Evolutionary conservation across 306 rosid genomes (phyloP), one percentile per base, ranked within the genome.

Genomic region (Vigna unguiculata): DNA sequence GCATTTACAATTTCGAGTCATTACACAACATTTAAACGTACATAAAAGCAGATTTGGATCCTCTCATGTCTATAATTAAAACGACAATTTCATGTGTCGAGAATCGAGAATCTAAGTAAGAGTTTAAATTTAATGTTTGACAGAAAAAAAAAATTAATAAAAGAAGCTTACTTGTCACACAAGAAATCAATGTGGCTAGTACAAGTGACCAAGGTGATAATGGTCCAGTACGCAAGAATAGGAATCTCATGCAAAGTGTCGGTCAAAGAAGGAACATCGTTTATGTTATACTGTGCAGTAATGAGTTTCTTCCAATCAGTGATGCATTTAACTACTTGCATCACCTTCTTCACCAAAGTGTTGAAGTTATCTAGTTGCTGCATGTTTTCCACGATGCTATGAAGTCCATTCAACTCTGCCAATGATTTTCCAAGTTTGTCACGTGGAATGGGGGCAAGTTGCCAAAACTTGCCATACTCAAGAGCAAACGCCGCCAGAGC

Each of bases 301-400:
- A 41, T 57, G n/a, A 85, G 79, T 65, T 74, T 79, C 69, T 82
- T 78, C 72, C 86, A 68, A 79, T 86, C 75, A 58, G 78, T 63
- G 52, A 91, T 68, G 72, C 87, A 79, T 61, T 72, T 74, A 7
- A 88, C 84, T 53, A 86, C 82, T 13, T 79, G 83, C 74, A 84
- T 9, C 1, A 69, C 66, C 28, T 58, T 75, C 32, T 28, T 15
- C 16, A 81, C 72, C n/a, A 81, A 10, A 21, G 0, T 14, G 57
- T 38, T 68, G 34, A 68, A 74, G 25, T 20, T 36, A 36, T 12
- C 20, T 0, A 52, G 32, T 16, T 70, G 76, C 7, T 38, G 53
- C 2, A n/a, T 41, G 67, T 58, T 68, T 8, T 69, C 74, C 48
- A 24, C 14, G 0, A 68, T 36, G 43, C 8, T 6, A 0, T 78